Evolutionary conservation across 306 rosid species (phyloP).

Genomic region (Fragaria iinumae): DNA sequence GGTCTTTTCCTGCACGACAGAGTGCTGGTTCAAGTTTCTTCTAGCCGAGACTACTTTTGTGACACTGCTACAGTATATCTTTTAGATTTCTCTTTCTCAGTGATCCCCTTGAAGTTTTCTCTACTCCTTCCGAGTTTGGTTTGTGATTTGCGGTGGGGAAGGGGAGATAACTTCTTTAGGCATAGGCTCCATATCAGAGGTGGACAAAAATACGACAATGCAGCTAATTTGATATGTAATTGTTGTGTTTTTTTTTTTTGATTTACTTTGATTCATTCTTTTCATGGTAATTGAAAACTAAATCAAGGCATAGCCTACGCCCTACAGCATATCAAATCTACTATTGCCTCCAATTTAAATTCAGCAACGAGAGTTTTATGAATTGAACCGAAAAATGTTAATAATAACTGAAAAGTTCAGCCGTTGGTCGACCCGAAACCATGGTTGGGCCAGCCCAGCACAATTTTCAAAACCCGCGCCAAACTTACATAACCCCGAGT

Average conservation of each 20-base stretch:
- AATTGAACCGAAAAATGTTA: too few relatives aligned
- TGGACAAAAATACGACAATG: conserved; percentile 2
- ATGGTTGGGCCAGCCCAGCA: not conserved
- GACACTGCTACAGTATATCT: conserved; percentile 10
- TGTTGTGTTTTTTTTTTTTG: conserved; percentile 1
- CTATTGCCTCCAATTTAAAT: not conserved
- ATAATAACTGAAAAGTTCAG: too few relatives aligned
- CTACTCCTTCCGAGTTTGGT: conserved; percentile 6
- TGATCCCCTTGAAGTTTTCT: not conserved
- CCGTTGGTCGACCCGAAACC: not conserved
- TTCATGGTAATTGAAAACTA: not conserved
- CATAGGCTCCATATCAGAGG: conserved; percentile 14
- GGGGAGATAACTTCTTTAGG: conserved; percentile 12
- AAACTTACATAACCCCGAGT: not conserved
- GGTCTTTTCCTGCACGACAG: conserved; percentile 13
- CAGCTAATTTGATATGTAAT: conserved; percentile 17
- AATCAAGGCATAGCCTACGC: not conserved
- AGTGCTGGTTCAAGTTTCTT: conserved; percentile 7
- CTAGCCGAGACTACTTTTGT: not conserved
- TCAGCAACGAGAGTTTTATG: too few relatives aligned
- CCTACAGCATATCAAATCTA: too few relatives aligned
- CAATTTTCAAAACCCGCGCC: conserved; percentile 20
- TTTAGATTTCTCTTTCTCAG: not conserved
- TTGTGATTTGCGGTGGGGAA: conserved; percentile 26
- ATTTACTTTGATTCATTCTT: not conserved